Base-by-base conservation (phyloP, 2,329 filamentous ascomycete genomes). In the Parastagonospora avenae region DNA sequence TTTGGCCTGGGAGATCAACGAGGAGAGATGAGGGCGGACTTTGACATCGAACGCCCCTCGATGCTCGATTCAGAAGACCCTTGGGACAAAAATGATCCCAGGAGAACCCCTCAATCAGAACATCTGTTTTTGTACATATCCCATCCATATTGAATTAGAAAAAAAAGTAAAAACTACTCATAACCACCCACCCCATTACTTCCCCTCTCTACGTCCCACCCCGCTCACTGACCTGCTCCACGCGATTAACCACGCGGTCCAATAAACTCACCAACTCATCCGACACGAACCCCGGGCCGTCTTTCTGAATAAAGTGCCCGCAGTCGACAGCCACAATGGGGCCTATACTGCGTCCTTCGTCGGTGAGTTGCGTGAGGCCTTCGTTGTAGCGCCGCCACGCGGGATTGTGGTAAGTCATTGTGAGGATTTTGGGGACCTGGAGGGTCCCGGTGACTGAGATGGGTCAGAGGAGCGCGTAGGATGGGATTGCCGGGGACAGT, bases 251-350 rank as follows among this genome's bases (percentile, higher is more conserved):
- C 2, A 72, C 65, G 8, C 71, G 53, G 54, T 74, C 71, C 46
- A 74, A 46, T 48, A 74, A 50, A 43, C 54, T 62, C 11, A 60
- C 60, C 48, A 74, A 35, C 53, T 73, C 69, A 45, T 67, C 64
- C 32, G 61, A 62, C 16, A 72, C 70, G 48, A 72, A 73, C 1
- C 50, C 68, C 2, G 83, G 82, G 27, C 79, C 76, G 52, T 85
- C 82, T 31, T 69, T 73, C 56, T 85, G 83, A 19, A 85, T 77
- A 49, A 84, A 84, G 64, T 84, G 81, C 0, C 81, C 81, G 30
- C 79, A 80, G 0, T 74, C 73, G 7, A 74, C 68, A 1, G 80
- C 81, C 36, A 79, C 75, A 10, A 82, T 59, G 2, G 77, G 77
- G 0, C 79, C 79, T 35, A 75, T 76, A 15, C 72, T 74, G 31